A percentile compares a stretch with the other conserved stretches of the same genome.
Evolutionary conservation across 2,329 filamentous ascomycete genomes (phyloP).

Genomic region (Emmonsiellopsis sp.): DNA sequence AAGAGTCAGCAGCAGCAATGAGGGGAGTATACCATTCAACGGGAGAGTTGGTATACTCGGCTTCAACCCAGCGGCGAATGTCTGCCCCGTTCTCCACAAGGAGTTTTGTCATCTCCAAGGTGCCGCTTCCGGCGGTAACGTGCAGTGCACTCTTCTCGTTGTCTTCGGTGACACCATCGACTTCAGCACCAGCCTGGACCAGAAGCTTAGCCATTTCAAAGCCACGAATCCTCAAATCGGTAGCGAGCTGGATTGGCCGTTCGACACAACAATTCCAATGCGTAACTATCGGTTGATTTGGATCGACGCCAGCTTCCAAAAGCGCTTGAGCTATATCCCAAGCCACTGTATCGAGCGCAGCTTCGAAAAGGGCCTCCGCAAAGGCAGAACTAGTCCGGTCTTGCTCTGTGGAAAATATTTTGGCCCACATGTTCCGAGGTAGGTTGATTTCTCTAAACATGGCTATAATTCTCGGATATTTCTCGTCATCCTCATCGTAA

Average conservation of each 20-base stretch:
- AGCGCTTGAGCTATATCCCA: neutral
- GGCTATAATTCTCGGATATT: neutral
- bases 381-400: neutral
- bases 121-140: conserved; percentile 8
- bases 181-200: neutral
- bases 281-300: neutral
- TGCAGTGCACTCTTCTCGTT: neutral
- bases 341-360: neutral
- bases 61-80: neutral
- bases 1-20: neutral
- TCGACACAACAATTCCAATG: neutral
- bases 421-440: neutral
- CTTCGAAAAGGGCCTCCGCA: neutral
- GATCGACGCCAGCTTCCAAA: neutral
- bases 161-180: neutral
- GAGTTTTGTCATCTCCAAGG: conserved; percentile 12
- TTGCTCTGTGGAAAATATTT: neutral
- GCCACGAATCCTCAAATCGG: neutral
- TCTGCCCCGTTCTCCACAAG: conserved; percentile 15
- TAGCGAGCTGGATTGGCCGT: neutral
- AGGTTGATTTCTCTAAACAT: neutral
- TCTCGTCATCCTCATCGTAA: neutral
- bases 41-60: neutral
- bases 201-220: neutral
- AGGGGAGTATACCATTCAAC: neutral